Evolutionary conservation across 78 protist genomes (phyloP).

Genomic region (Monosiga brevicollis): DNA sequence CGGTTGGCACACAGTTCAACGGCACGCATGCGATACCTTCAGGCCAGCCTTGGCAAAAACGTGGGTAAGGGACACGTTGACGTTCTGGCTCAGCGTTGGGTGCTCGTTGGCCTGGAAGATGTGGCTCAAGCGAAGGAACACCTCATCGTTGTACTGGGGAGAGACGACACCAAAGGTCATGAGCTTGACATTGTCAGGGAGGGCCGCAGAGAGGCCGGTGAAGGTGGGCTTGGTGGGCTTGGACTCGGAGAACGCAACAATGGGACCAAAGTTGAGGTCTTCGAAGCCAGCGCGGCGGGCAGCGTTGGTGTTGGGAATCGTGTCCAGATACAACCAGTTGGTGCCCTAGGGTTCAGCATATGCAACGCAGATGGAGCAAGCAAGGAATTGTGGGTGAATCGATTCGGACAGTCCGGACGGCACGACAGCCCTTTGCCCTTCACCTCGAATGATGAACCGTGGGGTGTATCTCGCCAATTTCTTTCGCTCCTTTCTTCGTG

Average conservation of each 20-base stretch:
- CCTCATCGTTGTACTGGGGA: neutral
- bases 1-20: too few species aligned
- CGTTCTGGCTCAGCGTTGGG: neutral
- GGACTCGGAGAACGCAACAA: neutral
- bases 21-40: neutral
- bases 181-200: neutral
- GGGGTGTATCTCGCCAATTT: too few species aligned
- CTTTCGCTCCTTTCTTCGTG: too few species aligned
- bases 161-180: neutral
- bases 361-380: too few species aligned
- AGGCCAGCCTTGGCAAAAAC: neutral
- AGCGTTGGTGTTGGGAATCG: neutral
- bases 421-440: too few species aligned
- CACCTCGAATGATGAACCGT: too few species aligned
- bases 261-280: neutral
- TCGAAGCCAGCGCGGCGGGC: neutral
- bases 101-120: neutral
- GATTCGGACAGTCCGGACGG: too few species aligned
- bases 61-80: neutral
- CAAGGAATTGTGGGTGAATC: too few species aligned
- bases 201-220: neutral
- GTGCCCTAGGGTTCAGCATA: too few species aligned
- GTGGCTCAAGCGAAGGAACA: conserved; percentile 14
- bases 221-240: neutral
- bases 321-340: neutral